Conservation (phyloP, 2,329 filamentous ascomycete species). For the Colletotrichum tabaci region DNA sequence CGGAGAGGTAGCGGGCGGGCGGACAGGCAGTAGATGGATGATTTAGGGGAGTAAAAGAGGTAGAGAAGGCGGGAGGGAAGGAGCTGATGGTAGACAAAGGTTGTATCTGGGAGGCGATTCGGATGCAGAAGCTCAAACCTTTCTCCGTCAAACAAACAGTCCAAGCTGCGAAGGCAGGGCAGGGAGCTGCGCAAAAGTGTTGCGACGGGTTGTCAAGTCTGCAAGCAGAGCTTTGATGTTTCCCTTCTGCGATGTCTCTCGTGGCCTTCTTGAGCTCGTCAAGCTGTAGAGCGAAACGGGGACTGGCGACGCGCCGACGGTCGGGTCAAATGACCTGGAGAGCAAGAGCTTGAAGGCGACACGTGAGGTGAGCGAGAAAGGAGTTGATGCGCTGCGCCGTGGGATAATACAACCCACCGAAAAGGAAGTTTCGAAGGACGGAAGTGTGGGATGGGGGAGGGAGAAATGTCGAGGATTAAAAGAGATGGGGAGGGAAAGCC, state of each 20-base stretch:
- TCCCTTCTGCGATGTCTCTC: slow-evolving; percentile 13
- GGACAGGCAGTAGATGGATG: slow-evolving; percentile 33
- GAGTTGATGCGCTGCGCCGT: slow-evolving; percentile 37
- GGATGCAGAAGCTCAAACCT: slow-evolving; percentile 56
- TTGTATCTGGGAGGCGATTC: slow-evolving; percentile 49
- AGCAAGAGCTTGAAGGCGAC: slow-evolving; percentile 34
- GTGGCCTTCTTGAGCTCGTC: slow-evolving; percentile 19
- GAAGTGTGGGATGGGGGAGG: not conserved
- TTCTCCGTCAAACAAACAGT: slow-evolving; percentile 51
- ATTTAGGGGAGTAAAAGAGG: slow-evolving; percentile 34
- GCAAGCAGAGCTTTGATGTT: slow-evolving; percentile 42
- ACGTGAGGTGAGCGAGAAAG: slow-evolving; percentile 33
- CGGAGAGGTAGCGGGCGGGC: slow-evolving; percentile 38
- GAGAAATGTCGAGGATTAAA: slow-evolving; percentile 31
- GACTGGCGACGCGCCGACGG: slow-evolving; percentile 33
- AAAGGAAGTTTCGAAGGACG: slow-evolving; percentile 12
- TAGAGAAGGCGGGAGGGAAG: slow-evolving; percentile 34
- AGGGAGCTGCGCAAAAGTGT: slow-evolving; percentile 35
- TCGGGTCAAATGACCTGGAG: slow-evolving; percentile 23
- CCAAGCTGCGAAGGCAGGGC: slow-evolving; percentile 43
- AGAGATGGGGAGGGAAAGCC: slow-evolving; percentile 39
- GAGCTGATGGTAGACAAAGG: slow-evolving; percentile 42
- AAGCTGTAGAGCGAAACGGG: slow-evolving; percentile 24
- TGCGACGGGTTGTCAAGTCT: slow-evolving; percentile 36
- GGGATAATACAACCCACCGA: slow-evolving; percentile 35